Evolutionary conservation across 805 yeast genomes (phyloP).

Genomic region (Yarrowia sp.): DNA sequence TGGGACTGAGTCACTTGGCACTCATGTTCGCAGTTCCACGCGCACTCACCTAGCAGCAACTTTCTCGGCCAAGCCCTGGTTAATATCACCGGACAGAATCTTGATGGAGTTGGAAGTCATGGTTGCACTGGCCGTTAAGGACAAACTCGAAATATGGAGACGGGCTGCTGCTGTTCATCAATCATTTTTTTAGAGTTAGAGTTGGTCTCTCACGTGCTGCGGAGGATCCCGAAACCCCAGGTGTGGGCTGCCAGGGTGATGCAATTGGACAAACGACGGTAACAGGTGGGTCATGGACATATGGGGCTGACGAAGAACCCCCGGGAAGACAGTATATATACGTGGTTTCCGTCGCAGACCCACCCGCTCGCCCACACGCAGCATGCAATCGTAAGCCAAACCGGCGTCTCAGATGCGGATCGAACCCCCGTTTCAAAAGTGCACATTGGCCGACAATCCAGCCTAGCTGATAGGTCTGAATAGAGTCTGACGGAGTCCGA

Average conservation of each 20-base stretch:
- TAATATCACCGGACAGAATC: slow-evolving; percentile 62
- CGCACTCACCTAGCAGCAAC: slow-evolving; percentile 60
- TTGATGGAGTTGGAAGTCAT: slow-evolving; percentile 61
- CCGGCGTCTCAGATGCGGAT: slow-evolving; percentile 35
- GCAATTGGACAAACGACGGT: background rate
- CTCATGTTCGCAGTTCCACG: background rate
- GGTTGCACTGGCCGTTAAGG: slow-evolving; percentile 35
- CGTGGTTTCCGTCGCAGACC: background rate
- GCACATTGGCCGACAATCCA: slow-evolving; percentile 1
- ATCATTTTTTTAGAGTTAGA: slow-evolving; percentile 35
- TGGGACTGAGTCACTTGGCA: too few relatives aligned
- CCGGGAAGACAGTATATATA: too few relatives aligned
- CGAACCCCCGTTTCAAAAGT: slow-evolving; percentile 18
- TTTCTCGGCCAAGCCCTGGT: slow-evolving; percentile 78
- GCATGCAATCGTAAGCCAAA: slow-evolving; percentile 33
- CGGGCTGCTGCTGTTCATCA: slow-evolving; percentile 25
- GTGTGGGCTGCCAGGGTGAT: background rate
- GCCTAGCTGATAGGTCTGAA: slow-evolving; percentile 16
- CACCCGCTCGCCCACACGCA: slow-evolving; percentile 1
- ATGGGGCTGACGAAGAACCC: too few relatives aligned
- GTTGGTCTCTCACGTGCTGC: slow-evolving; percentile 27
- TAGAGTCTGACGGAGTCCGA: slow-evolving; percentile 1
- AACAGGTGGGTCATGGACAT: background rate
- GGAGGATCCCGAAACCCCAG: slow-evolving; percentile 4
- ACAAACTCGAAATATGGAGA: slow-evolving; percentile 23